Evolutionary conservation across 2,329 filamentous ascomycete species (phyloP), one percentile per base, ranked within the genome.

Genomic region (Sporothrix pseudoabietina): DNA sequence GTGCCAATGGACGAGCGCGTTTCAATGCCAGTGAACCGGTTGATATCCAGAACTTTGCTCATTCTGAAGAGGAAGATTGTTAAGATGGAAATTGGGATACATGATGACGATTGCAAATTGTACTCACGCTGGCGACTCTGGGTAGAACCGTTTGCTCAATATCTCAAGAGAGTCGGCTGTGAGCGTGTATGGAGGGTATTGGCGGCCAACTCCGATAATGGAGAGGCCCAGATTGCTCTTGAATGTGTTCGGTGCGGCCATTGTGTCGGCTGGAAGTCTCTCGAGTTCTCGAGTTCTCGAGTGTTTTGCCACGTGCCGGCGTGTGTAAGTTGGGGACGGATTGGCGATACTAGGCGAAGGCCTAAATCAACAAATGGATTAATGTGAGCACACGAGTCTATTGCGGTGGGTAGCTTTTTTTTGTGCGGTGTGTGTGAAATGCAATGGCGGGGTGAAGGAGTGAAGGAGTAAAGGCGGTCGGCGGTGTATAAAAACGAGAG

Each of bases 21-120:
- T 70, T 90, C 89, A 74, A 91, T 91, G 74, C 89, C 89, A 0
- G 89, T 91, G 77, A 85, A 90, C 72, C 85, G 83, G 80, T 91
- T 91, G 78, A 91, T 90, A 19, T 84, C 82, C 72, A 89, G 84
- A 35, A 91, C 85, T 78, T 91, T 91, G 75, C 84, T 83, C 86
- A 91, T 89, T 47, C 88, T 91, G 35, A 8, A 76, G 59, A 65
- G 14, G 73, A 63, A 32, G 39, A 6, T 10, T 19, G 47, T 69
- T 6, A 66, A 12, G 10, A n/a, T 71, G 47, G 26, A 26, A 26
- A 26, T 26, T 26, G 26, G 26, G 47, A 49, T 32, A 39, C 4
- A 47, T 12, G 52, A 16, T 19, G 7, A 10, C 12, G 4, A 22
- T 10, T 22, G 35, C 5, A 1, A 1, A 12, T 19, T 22, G 16